phyloP scores from a whole-genome alignment of 2,329 filamentous ascomycete species.

The Dactylella cylindrospora region DNA sequence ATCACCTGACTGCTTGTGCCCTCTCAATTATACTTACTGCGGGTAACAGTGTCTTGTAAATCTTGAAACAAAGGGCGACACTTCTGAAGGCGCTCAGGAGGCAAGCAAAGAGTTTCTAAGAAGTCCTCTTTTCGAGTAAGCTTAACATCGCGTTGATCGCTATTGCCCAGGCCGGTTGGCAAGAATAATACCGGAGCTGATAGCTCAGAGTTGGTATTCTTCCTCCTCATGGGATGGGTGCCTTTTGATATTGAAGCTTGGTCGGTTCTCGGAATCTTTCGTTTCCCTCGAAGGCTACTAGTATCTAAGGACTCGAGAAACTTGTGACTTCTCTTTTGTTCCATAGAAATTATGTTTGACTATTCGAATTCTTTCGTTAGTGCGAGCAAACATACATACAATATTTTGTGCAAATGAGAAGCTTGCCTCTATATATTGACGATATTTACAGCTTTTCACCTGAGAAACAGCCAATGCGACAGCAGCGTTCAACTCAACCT shows the following conservation, averaged over 20 bases:
- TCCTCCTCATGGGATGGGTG: slow-evolving; percentile 24
- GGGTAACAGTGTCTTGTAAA: slow-evolving; percentile 27
- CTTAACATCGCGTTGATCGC: slow-evolving; percentile 21
- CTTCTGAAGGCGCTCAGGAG: background rate
- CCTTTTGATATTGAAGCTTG: slow-evolving; percentile 27
- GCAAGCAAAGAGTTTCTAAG: slow-evolving; percentile 16
- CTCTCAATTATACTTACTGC: slow-evolving; percentile 26
- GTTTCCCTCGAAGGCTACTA: slow-evolving; percentile 26
- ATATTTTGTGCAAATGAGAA: no score
- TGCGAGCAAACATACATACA: background rate
- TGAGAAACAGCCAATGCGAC: slow-evolving; percentile 36
- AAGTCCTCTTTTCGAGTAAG: slow-evolving; percentile 28
- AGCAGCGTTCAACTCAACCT: slow-evolving; percentile 11
- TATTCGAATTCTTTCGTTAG: background rate
- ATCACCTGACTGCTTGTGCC: no score
- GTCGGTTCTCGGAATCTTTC: slow-evolving; percentile 27
- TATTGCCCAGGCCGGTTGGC: no score
- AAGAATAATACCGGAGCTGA: background rate
- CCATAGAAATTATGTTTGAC: background rate
- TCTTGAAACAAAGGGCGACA: slow-evolving; percentile 10
- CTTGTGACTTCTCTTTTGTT: slow-evolving; percentile 12
- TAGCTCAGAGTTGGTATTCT: background rate
- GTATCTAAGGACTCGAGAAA: background rate
- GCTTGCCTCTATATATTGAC: slow-evolving; percentile 27
- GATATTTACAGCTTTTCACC: slow-evolving; percentile 21